These are phyloP conservation scores for Stagonosporopsis vannaccii DNA, from an alignment of 2,329 filamentous ascomycete species.

Conservation along the genomic window DNA sequence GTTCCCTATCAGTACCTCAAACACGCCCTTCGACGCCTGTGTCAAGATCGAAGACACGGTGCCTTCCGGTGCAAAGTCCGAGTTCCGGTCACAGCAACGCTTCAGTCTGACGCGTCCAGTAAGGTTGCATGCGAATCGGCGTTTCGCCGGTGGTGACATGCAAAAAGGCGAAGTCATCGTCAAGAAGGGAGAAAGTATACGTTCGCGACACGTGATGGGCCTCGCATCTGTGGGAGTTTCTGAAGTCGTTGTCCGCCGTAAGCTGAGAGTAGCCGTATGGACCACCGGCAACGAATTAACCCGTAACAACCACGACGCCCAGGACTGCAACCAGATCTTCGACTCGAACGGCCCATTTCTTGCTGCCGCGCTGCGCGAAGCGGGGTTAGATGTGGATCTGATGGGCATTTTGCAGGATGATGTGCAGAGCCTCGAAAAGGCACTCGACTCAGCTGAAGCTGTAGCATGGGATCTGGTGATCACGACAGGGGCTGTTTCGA, in stretches of 20 bases:
- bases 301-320: neutral
- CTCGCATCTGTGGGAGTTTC: conserved; percentile 13
- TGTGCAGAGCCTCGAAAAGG: conserved; percentile 1
- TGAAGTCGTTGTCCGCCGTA: conserved; percentile 2
- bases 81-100: neutral
- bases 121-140: conserved; percentile 13
- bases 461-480: conserved; percentile 6
- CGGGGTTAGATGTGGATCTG: conserved; percentile 9
- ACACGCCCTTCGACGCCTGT: conserved; percentile 11
- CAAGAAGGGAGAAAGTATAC: conserved; percentile 9
- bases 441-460: neutral
- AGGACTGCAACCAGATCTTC: conserved; percentile 1
- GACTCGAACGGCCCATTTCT: conserved; percentile 16
- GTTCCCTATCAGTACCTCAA: conserved; percentile 5
- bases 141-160: conserved; percentile 15
- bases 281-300: conserved; percentile 13
- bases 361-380: conserved; percentile 13
- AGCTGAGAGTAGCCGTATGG: conserved; percentile 11
- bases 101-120: conserved; percentile 9
- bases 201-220: conserved; percentile 14
- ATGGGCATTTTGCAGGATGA: conserved; percentile 11
- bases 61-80: neutral
- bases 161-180: conserved; percentile 8
- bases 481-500: conserved; percentile 13
- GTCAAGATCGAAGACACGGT: conserved; percentile 18